Evolutionary conservation across 202 grass and related monocot species (phyloP).

Genomic region (Digitaria exilis): DNA sequence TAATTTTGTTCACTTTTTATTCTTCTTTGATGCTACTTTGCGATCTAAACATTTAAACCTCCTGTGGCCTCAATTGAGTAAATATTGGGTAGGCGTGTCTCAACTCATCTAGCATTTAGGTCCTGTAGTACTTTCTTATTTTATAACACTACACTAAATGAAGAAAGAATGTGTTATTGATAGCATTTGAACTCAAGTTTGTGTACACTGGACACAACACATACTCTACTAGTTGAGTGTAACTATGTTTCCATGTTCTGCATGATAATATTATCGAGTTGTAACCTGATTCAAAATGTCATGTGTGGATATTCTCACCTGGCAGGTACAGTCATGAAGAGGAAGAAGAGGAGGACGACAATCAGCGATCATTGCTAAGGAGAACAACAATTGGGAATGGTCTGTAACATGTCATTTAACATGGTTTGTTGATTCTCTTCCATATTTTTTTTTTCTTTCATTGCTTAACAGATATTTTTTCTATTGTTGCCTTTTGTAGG

Average conservation of each 20-base stretch:
- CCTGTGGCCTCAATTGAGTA: neutral
- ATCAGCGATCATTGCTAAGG: conserved; percentile 58
- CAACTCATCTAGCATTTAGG: neutral
- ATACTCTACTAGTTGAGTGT: neutral
- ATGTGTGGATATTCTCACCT: conserved; percentile 31
- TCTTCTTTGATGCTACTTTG: conserved; percentile 8
- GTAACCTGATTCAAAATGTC: conserved; percentile 27
- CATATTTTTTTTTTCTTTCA: conserved; percentile 1
- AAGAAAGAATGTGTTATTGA: neutral
- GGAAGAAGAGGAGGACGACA: conserved; percentile 73
- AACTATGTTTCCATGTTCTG: conserved; percentile 34
- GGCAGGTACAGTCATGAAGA: conserved; percentile 88
- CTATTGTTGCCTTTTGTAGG: conserved; percentile 51
- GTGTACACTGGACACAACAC: neutral
- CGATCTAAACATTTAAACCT: neutral
- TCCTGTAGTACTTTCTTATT: neutral
- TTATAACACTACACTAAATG: neutral
- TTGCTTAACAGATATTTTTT: conserved; percentile 21
- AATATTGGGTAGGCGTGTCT: neutral
- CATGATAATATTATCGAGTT: neutral
- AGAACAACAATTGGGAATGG: conserved; percentile 99
- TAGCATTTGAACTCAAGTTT: conserved; percentile 22
- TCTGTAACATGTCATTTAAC: conserved; percentile 36
- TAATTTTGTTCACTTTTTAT: neutral
- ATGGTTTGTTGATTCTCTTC: conserved; percentile 36